Evolutionary conservation across 768 basidiomycete genomes (phyloP), one percentile per base, ranked within the genome.

Genomic region (Jaapia argillacea): DNA sequence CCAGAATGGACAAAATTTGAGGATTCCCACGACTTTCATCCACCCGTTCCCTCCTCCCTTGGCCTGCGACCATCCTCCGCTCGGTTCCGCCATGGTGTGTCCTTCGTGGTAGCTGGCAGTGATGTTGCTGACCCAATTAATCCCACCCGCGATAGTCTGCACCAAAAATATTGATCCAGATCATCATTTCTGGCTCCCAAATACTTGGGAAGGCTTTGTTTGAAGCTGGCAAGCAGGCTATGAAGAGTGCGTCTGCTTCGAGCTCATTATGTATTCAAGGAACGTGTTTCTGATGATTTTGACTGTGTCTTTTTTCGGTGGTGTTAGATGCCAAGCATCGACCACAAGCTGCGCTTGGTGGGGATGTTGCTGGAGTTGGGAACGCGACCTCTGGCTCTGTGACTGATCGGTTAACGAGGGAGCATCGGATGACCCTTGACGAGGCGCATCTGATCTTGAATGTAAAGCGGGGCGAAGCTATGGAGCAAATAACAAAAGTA

Each of bases 401-500:
- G 5, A 86, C 85, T 7, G 89, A 92, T 70, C 78, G 75, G 55
- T 66, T 96, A 28, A 90, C 88, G 42, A 76, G 83, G 50, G 77
- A 86, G 50, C 80, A 91, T 55, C 79, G 83, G 41, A 93, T 99
- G 92, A 91, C 90, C 5, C 54, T 94, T 52, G 93, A 97, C 52
- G 96, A 99, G 66, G 96, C 94, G 16, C 83, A 82, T 54, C 67
- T 96, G 46, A 91, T 99, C 55, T 66, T 99, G 48, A 97, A 99
- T 60, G 66, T 77, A 18, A 93, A 90, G 61, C 75, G 76, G 27
- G 84, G 73, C 18, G 84, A 87, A 20, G 54, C 68, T 0, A 58
- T 84, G 56, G 83, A 90, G 57, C 69, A 65, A 54, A 68, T 58
- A 23, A 24, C 23, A 10, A 14, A 28, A 12, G 24, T 24, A 27